Evolutionary conservation across 768 basidiomycete genomes (phyloP).

Genomic region (Brasilioporus rufonigricans): DNA sequence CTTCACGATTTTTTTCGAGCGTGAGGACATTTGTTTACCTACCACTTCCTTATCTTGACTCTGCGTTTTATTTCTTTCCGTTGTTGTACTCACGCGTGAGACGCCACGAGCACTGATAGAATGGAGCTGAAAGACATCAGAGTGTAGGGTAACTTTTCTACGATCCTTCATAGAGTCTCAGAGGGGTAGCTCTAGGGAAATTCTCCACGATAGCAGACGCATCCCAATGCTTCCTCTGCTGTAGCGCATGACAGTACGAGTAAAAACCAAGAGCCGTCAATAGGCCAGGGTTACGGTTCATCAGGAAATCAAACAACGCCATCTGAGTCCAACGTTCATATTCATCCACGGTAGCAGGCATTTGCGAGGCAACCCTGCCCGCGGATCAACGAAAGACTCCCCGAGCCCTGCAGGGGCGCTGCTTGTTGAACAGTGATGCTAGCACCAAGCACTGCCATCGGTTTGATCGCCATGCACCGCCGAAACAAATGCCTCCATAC

Average conservation of each 20-base stretch:
- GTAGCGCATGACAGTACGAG: not conserved
- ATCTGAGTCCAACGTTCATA: not conserved
- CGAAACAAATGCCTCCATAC: not conserved
- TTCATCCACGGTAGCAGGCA: not conserved
- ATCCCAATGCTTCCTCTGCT: not conserved
- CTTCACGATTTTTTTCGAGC: not conserved
- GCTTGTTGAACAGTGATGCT: not conserved
- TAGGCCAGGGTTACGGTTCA: no score
- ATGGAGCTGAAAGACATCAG: not conserved
- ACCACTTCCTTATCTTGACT: not conserved
- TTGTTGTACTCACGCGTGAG: not conserved
- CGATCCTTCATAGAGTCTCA: not conserved
- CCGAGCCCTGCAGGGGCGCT: not conserved
- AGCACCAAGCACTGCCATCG: not conserved
- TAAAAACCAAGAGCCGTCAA: not conserved
- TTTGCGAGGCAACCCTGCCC: not conserved
- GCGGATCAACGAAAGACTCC: constrained; percentile 8
- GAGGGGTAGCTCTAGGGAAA: not conserved
- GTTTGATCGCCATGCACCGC: not conserved
- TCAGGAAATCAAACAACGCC: not conserved
- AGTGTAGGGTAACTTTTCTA: not conserved
- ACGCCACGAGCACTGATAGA: not conserved
- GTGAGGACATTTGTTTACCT: not conserved
- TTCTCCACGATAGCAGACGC: not conserved
- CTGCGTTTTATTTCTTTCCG: not conserved